Evolutionary conservation across 768 basidiomycete species (phyloP).

Genomic region (Gymnopilus junonius): DNA sequence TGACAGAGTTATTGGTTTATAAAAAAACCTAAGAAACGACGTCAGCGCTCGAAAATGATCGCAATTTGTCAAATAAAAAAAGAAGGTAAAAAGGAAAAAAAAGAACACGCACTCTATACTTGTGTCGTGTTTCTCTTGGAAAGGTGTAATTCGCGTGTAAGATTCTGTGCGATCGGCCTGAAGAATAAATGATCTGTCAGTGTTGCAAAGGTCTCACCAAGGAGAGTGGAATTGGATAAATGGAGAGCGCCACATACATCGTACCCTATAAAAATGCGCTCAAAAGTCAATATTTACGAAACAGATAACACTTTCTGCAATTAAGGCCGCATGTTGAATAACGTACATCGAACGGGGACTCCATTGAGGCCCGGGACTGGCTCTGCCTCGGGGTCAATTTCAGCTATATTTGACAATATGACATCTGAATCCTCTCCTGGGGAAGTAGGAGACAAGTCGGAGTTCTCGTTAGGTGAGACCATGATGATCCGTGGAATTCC

Average conservation of each 20-base stretch:
- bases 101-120: conserved; percentile 70
- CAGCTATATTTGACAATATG: conserved; percentile 47
- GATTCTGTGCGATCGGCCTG: conserved; percentile 85
- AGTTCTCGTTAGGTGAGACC: conserved; percentile 34
- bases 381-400: conserved; percentile 71
- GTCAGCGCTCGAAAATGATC: background rate
- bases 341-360: conserved; percentile 81
- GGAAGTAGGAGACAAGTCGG: conserved; percentile 48
- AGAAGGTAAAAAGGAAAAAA: background rate
- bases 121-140: conserved; percentile 83
- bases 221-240: conserved; percentile 21
- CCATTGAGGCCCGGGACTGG: conserved; percentile 79
- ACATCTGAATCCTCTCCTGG: conserved; percentile 70
- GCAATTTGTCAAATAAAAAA: background rate
- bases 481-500: conserved; percentile 28
- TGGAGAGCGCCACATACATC: conserved; percentile 61
- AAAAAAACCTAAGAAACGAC: conserved; percentile 70
- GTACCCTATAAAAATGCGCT: conserved; percentile 60
- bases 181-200: conserved; percentile 5
- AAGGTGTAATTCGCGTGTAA: conserved; percentile 82
- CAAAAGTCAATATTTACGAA: conserved; percentile 21
- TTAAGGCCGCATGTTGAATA: conserved; percentile 18
- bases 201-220: conserved; percentile 20
- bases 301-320: conserved; percentile 17
- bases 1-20: conserved; percentile 81